These are phyloP conservation scores for Gossypium ekmanianum DNA, from an alignment of 345 rosid genomes.

Conservation along the genomic window DNA sequence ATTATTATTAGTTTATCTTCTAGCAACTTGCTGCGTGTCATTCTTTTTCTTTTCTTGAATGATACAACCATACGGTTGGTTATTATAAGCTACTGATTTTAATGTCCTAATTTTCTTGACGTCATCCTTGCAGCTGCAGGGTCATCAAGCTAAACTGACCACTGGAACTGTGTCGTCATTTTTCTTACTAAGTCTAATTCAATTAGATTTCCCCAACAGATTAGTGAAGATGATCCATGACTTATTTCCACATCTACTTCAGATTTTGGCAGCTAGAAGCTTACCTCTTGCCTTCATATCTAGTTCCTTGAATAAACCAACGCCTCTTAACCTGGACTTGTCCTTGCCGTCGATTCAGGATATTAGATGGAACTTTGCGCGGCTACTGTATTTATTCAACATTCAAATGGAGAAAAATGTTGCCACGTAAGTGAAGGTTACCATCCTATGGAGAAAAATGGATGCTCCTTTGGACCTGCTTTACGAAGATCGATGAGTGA, in stretches of 20 bases:
- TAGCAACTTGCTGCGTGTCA: not conserved
- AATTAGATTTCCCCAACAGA: constrained; percentile 25
- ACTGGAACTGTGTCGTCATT: constrained; percentile 46
- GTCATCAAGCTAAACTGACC: constrained; percentile 28
- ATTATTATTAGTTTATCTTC: not conserved
- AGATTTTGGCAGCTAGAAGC: constrained; percentile 34
- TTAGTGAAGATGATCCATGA: constrained; percentile 36
- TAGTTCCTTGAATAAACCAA: constrained; percentile 70
- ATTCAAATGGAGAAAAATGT: constrained; percentile 86
- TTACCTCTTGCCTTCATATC: constrained; percentile 74
- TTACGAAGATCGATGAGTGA: not conserved
- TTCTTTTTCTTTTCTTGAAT: not conserved
- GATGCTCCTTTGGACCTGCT: not conserved
- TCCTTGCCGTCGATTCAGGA: constrained; percentile 69
- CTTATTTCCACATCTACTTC: constrained; percentile 32
- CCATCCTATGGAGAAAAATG: not conserved
- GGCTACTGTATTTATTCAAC: constrained; percentile 76
- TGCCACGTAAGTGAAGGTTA: constrained; percentile 65
- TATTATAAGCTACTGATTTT: constrained; percentile 8
- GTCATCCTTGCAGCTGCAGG: constrained; percentile 45
- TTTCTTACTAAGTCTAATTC: constrained; percentile 33
- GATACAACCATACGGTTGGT: not conserved
- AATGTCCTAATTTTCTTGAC: constrained; percentile 2
- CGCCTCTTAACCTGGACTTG: constrained; percentile 69
- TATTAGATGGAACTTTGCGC: constrained; percentile 64